These are phyloP conservation scores for Apophysomyces trapeziformis DNA, from an alignment of 371 early-diverging fungal genomes.

Conservation along the genomic window DNA sequence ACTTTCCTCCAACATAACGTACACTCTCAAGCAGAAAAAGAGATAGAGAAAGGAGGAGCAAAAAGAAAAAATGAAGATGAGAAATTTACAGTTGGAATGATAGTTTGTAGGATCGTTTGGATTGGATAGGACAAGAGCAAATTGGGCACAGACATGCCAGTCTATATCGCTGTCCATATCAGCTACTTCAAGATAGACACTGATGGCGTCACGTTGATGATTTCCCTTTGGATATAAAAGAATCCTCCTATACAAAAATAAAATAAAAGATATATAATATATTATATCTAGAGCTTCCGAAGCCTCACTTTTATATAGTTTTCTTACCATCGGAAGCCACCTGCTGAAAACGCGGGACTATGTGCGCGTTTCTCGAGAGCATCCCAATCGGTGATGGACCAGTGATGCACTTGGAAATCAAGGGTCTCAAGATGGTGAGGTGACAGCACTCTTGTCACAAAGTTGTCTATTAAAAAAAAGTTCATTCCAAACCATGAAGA, in stretches of 20 bases:
- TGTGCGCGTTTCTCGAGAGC: conserved; percentile 46
- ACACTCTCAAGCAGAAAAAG: too few species aligned
- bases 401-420: conserved; percentile 25
- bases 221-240: conserved; percentile 90
- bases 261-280: too few species aligned
- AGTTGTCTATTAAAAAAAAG: background rate
- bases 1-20: background rate
- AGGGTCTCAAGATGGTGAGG: background rate
- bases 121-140: conserved; percentile 79
- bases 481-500: background rate
- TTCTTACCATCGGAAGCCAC: conserved; percentile 52
- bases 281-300: too few species aligned
- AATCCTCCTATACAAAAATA: conserved; percentile 64
- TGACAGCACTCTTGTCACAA: background rate
- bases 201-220: conserved; percentile 58
- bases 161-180: conserved; percentile 69
- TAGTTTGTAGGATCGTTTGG: conserved; percentile 63
- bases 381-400: conserved; percentile 52
- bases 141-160: conserved; percentile 86
- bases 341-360: conserved; percentile 53
- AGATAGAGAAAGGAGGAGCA: too few species aligned
- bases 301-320: background rate
- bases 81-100: conserved; percentile 27
- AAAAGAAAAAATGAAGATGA: background rate
- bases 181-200: conserved; percentile 81